phyloP scores from a whole-genome alignment of 106 monocot genomes.

The Dendrobium catenatum region DNA sequence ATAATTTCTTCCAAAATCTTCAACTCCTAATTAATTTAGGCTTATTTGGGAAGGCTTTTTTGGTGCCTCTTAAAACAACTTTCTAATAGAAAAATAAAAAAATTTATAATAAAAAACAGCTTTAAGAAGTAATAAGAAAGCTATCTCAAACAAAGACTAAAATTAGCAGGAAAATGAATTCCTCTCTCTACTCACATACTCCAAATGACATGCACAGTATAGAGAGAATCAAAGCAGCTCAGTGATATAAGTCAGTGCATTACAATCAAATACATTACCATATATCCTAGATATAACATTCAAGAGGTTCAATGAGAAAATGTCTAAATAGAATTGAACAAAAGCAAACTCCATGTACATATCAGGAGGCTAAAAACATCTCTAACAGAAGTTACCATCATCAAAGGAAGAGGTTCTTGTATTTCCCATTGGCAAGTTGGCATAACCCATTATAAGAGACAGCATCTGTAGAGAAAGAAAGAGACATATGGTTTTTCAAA shows the following conservation, averaged over 20 bases:
- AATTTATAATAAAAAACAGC: too few species aligned
- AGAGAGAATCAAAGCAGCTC: background rate
- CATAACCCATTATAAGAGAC: slow-evolving; percentile 4
- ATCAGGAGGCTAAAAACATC: background rate
- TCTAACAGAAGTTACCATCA: background rate
- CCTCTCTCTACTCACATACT: too few species aligned
- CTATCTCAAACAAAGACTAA: too few species aligned
- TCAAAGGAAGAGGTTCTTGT: slow-evolving; percentile 12
- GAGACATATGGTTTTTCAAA: background rate
- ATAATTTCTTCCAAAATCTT: too few species aligned
- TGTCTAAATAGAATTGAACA: background rate
- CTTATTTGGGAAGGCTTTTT: too few species aligned
- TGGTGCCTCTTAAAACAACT: too few species aligned
- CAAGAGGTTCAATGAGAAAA: background rate
- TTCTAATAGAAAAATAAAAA: too few species aligned
- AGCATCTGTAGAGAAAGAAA: slow-evolving; percentile 4
- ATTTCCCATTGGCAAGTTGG: slow-evolving; percentile 13
- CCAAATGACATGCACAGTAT: background rate
- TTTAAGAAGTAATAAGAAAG: too few species aligned
- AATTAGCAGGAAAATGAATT: too few species aligned
- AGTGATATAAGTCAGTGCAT: background rate
- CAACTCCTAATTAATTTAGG: too few species aligned
- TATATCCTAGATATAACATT: background rate
- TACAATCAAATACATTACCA: background rate
- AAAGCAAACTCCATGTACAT: background rate